A percentile compares a stretch with the other conserved stretches of the same genome.
These are phyloP conservation scores for Babesia ovata DNA, from an alignment of 169 alveolate genomes.

Conservation along the genomic window DNA sequence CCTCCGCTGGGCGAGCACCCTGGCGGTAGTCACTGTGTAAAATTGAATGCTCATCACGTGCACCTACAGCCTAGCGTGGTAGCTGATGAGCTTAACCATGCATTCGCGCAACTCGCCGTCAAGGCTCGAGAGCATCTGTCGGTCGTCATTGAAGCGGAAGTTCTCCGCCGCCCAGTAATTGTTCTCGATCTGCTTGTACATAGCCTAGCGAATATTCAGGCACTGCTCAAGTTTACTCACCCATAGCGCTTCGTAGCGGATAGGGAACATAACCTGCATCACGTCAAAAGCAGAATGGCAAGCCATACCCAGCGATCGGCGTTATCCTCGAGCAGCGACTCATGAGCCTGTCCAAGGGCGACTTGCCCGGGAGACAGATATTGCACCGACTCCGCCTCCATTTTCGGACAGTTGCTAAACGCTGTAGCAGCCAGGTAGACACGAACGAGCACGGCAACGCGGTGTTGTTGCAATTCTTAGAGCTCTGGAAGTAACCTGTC, in stretches of 20 bases:
- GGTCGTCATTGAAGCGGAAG: conserved; percentile 54
- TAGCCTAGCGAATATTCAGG: conserved; percentile 1
- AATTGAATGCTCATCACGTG: neutral
- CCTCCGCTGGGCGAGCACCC: conserved; percentile 50
- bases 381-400: conserved; percentile 15
- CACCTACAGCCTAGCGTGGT: conserved; percentile 46
- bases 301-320: conserved; percentile 55
- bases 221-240: neutral
- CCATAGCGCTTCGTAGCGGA: conserved; percentile 62
- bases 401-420: neutral
- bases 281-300: neutral
- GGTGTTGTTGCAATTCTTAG: too few relatives aligned
- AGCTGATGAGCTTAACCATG: conserved; percentile 29
- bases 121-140: neutral
- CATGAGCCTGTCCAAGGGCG: conserved; percentile 40
- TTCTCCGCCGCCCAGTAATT: conserved; percentile 72
- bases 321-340: conserved; percentile 52
- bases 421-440: too few relatives aligned
- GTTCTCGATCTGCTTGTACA: conserved; percentile 66
- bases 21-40: conserved; percentile 30
- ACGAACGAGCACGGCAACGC: too few relatives aligned
- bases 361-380: conserved; percentile 25
- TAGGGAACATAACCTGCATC: conserved; percentile 70
- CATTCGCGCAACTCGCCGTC: conserved; percentile 20
- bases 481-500: too few relatives aligned